Conservation (phyloP, 2,329 filamentous ascomycete genomes). For the Cryoendolithus antarcticus region DNA sequence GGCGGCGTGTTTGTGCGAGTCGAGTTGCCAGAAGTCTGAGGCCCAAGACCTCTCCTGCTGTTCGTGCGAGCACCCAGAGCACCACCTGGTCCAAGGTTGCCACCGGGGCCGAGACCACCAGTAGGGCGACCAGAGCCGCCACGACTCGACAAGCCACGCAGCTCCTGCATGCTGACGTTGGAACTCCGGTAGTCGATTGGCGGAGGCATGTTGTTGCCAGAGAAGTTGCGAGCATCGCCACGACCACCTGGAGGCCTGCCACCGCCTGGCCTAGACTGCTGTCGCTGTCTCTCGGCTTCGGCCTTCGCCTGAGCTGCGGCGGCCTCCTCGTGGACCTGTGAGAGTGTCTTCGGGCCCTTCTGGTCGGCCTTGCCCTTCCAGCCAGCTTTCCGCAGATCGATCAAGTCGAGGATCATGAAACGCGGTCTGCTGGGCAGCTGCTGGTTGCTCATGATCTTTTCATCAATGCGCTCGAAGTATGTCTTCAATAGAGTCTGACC, state of each 20-base stretch:
- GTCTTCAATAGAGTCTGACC: slow-evolving; percentile 77
- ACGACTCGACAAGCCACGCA: slow-evolving; percentile 66
- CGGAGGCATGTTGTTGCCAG: slow-evolving; percentile 51
- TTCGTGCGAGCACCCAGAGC: slow-evolving; percentile 73
- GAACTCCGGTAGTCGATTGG: slow-evolving; percentile 61
- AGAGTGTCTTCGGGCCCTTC: slow-evolving; percentile 94
- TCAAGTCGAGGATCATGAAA: slow-evolving; percentile 94
- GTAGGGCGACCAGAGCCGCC: slow-evolving; percentile 48
- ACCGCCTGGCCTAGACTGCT: slow-evolving; percentile 51
- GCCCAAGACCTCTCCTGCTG: slow-evolving; percentile 46
- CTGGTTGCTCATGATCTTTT: slow-evolving; percentile 66
- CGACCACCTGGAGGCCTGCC: slow-evolving; percentile 65
- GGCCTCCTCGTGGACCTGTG: slow-evolving; percentile 79
- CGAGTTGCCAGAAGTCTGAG: slow-evolving; percentile 56
- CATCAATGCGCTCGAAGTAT: slow-evolving; percentile 82
- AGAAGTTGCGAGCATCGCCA: slow-evolving; percentile 78
- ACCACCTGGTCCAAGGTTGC: slow-evolving; percentile 65
- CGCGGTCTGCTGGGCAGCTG: slow-evolving; percentile 69
- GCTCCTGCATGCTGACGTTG: slow-evolving; percentile 81
- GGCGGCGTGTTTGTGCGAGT: slow-evolving; percentile 85
- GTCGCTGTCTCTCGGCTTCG: slow-evolving; percentile 50
- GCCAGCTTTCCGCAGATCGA: slow-evolving; percentile 64
- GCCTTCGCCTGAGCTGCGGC: slow-evolving; percentile 68
- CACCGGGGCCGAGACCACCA: slow-evolving; percentile 40
- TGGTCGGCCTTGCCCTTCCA: slow-evolving; percentile 91